Evolutionary conservation across 1,284 basidiomycete species (phyloP).

Genomic region (Trichosporon ovoides): DNA sequence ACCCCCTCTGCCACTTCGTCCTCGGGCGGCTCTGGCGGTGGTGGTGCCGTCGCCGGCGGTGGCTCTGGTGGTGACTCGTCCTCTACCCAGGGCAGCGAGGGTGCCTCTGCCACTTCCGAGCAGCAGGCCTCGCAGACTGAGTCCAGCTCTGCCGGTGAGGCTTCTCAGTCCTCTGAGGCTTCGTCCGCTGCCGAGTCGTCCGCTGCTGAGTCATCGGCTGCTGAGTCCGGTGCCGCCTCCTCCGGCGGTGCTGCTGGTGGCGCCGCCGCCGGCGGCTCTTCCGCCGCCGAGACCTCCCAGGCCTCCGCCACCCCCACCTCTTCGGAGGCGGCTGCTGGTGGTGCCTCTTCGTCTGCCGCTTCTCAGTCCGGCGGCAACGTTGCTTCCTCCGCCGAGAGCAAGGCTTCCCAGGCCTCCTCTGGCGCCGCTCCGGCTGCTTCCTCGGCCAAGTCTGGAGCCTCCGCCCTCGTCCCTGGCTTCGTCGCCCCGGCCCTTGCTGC

Average conservation of each 20-base stretch:
- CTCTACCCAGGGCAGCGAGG: neutral
- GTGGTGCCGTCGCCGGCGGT: slow-evolving; percentile 8
- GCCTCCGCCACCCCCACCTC: neutral
- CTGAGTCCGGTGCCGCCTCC: no score
- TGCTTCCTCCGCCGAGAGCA: neutral
- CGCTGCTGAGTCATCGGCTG: no score
- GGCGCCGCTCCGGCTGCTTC: neutral
- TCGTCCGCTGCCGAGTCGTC: no score
- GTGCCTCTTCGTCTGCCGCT: neutral
- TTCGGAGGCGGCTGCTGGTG: neutral
- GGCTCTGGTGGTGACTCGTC: neutral
- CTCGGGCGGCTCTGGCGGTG: neutral
- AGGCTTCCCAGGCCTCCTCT: neutral
- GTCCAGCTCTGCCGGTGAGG: neutral
- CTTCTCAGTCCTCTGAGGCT: neutral
- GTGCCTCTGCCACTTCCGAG: no score
- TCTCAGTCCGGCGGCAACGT: neutral
- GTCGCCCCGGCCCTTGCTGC: slow-evolving; percentile 9
- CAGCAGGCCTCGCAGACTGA: neutral
- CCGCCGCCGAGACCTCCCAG: neutral
- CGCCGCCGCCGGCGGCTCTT: no score
- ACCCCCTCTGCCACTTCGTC: neutral
- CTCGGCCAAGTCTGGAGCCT: neutral
- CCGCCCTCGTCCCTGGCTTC: slow-evolving; percentile 5
- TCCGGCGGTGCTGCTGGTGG: no score